Evolutionary conservation across 1,284 basidiomycete species (phyloP), one percentile per base, ranked within the genome.

Genomic region (Malassezia equina): DNA sequence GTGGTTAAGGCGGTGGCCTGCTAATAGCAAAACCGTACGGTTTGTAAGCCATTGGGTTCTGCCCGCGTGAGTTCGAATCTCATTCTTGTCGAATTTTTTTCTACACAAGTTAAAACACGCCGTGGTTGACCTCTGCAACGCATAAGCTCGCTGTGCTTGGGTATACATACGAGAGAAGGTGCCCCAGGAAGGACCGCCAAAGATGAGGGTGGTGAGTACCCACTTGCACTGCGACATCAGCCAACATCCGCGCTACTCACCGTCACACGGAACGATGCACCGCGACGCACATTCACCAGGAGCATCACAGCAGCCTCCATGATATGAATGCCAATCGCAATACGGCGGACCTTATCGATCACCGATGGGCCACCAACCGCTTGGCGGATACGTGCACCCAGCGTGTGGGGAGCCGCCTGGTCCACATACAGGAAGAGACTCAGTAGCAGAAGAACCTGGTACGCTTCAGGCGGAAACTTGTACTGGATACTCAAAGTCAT

Each of bases 61-160:
- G 65, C 66, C 65, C 65, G 67, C 68, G 68, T 71, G 68, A 66
- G 68, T 71, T 71, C 68, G 68, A 71, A 67, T 69, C 68, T 67
- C 68, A 71, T 66, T 71, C 63, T 71, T 65, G 66, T 70, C 67
- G 68, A 64, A 63, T 33, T 55, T 53, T 51, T 53, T 58, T 47
- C 57, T 48, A 54, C 51, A 2, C 17, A 24, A 42, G 24, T 31
- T 44, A 51, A 15, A 25, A 43, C 11, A 57, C 19, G 19, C 55
- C 55, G 17, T 57, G 19, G 36, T 57, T 57, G 28, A 52, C 19
- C 4, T 17, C 55, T 57, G 55, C 19, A 13, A 23, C 23, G 27
- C 4, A 27, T 5, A 50, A 47, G 15, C 24, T 15, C 9, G 8
- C 7, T n/a, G n/a, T n/a, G n/a, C n/a, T n/a, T n/a, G n/a, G 15